These are phyloP conservation scores for Phytophthora fragariae DNA, from an alignment of 352 stramenopile species.

Conservation along the genomic window DNA sequence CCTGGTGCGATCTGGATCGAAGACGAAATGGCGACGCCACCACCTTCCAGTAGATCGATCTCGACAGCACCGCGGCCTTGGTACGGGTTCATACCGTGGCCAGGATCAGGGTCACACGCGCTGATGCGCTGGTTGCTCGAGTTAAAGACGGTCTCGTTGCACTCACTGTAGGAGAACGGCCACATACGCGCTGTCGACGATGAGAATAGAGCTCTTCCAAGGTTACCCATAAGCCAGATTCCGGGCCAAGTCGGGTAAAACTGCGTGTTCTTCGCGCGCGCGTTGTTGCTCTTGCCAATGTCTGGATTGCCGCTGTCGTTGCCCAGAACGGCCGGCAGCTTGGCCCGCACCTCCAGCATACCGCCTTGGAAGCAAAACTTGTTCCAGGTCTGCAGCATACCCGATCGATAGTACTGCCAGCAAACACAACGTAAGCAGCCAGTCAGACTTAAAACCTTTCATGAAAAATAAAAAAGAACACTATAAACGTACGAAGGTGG, in stretches of 20 bases:
- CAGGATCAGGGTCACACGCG: conserved; percentile 91
- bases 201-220: conserved; percentile 95
- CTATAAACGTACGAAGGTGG: conserved; percentile 44
- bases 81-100: conserved; percentile 91
- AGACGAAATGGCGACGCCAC: conserved; percentile 68
- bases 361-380: conserved; percentile 95
- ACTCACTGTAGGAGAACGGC: conserved; percentile 96
- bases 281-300: conserved; percentile 79
- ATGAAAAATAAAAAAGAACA: neutral
- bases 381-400: conserved; percentile 93
- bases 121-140: conserved; percentile 80
- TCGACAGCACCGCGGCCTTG: conserved; percentile 93
- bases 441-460: neutral
- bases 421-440: neutral
- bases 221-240: conserved; percentile 96
- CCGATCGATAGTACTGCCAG: conserved; percentile 71
- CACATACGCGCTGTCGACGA: conserved; percentile 94
- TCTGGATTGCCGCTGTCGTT: conserved; percentile 73
- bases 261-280: conserved; percentile 29
- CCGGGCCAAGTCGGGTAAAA: conserved; percentile 93
- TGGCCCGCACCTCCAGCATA: conserved; percentile 91
- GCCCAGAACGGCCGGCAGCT: conserved; percentile 86
- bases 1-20: conserved; percentile 81
- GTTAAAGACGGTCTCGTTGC: conserved; percentile 87
- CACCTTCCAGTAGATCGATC: conserved; percentile 96